These are phyloP conservation scores for Harringtonia aguacate DNA, from an alignment of 2,329 filamentous ascomycete genomes.

Conservation along the genomic window DNA sequence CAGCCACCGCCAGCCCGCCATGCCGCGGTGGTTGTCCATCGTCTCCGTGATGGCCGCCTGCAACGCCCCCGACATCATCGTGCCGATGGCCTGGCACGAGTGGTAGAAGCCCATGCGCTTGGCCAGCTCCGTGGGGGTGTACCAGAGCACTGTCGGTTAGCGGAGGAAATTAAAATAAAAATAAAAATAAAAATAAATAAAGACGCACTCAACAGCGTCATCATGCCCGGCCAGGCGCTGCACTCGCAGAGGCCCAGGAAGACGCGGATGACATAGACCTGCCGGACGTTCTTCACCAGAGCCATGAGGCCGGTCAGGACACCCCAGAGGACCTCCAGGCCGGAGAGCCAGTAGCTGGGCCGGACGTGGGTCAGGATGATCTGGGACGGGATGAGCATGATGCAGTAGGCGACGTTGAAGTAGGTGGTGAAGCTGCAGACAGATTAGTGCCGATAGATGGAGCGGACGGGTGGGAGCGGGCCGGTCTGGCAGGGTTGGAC, in stretches of 20 bases:
- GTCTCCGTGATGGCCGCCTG: conserved; percentile 42
- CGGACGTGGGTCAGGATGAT: conserved; percentile 27
- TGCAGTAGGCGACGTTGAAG: not conserved
- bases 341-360: conserved; percentile 31
- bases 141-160: conserved; percentile 26
- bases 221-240: conserved; percentile 31
- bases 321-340: conserved; percentile 26
- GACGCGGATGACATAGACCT: conserved; percentile 29
- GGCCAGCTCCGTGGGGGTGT: conserved; percentile 30
- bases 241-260: conserved; percentile 27
- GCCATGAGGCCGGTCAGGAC: conserved; percentile 22
- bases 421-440: not conserved
- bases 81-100: conserved; percentile 38
- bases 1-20: conserved; percentile 28
- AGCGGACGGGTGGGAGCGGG: conserved; percentile 15
- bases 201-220: conserved; percentile 26
- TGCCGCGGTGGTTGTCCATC: conserved; percentile 33
- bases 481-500: conserved; percentile 21
- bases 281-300: conserved; percentile 20
- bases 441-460: not conserved
- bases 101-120: conserved; percentile 45
- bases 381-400: conserved; percentile 12
- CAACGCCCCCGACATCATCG: conserved; percentile 42
- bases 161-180: not conserved
- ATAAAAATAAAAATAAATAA: not conserved